Conservation (phyloP, 2,329 filamentous ascomycete species). For the Colletotrichum sidae region DNA sequence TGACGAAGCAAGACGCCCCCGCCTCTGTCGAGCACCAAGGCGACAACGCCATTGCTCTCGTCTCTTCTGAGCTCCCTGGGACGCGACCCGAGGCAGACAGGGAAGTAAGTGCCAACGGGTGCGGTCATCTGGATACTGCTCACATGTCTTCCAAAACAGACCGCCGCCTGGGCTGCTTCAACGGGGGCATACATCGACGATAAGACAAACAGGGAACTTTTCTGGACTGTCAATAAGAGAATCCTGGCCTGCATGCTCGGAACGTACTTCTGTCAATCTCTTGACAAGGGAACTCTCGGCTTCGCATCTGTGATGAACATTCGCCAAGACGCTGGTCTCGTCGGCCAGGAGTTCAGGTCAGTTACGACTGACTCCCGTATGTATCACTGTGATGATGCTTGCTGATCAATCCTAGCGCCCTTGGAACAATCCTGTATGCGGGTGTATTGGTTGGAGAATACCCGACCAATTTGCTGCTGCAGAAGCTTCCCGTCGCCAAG, state of each 20-base stretch:
- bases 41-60: slow-evolving; percentile 4
- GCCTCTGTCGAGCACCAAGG: neutral
- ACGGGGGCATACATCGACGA: slow-evolving; percentile 57
- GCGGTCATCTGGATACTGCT: neutral
- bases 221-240: slow-evolving; percentile 61
- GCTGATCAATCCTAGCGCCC: slow-evolving; percentile 50
- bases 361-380: too few species aligned
- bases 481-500: slow-evolving; percentile 46
- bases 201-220: slow-evolving; percentile 60
- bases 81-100: slow-evolving; percentile 13
- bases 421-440: slow-evolving; percentile 68
- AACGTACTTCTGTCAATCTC: slow-evolving; percentile 57
- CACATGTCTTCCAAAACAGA: slow-evolving; percentile 5
- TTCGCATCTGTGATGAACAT: slow-evolving; percentile 68
- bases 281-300: slow-evolving; percentile 44
- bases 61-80: neutral
- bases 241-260: slow-evolving; percentile 63
- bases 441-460: slow-evolving; percentile 71
- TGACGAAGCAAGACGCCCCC: slow-evolving; percentile 16
- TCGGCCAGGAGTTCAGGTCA: slow-evolving; percentile 47
- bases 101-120: neutral
- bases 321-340: slow-evolving; percentile 59
- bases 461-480: slow-evolving; percentile 68
- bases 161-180: slow-evolving; percentile 11
- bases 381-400: too few species aligned